Base-by-base conservation (phyloP, 352 stramenopile species). In the Phytopythium vexans region DNA sequence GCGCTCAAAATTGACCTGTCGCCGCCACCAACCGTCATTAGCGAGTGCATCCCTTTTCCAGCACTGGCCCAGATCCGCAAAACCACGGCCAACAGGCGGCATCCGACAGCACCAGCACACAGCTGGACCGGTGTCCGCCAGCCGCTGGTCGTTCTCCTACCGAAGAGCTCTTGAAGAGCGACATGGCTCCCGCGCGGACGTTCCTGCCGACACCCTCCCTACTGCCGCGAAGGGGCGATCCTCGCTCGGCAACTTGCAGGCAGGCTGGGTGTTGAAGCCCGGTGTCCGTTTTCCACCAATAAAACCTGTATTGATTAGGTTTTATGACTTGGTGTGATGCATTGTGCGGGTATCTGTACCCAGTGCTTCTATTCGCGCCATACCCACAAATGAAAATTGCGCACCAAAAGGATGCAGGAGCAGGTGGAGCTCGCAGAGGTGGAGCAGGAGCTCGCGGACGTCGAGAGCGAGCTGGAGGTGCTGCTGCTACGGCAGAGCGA, bases 1-100 rank as follows among this genome's bases (percentile, higher is more conserved):
- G 54, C 77, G 77, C 54, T 94, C 84, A 64, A 94, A 92, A 52
- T 94, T 89, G 36, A 94, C 82, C 84, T 94, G 45, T 36, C 36
- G 42, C 27, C 4, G 15, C 5, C 9, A 14, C 15, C n/a, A 6
- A n/a, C 12, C 3, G 4, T 9, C 32, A 33, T 50, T 15, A 40
- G 32, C 5, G 32, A 2, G 7, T 31, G 42, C 42, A 16, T 15
- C 16, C 14, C 6, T 4, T 35, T 34, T n/a, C 16, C 15, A 15
- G 33, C 47, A 11, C 1, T 8, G 10, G 12, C 6, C 32, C 21
- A 41, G 16, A 27, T 27, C 21, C 21, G 21, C 21, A 27, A 27
- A 27, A 27, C 21, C 21, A 27, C 21, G 21, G 21, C 21, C 21
- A 27, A 27, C 21, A 27, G 21, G 21, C 21, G 21, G 21, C 21